Evolutionary conservation across 2,329 filamentous ascomycete species (phyloP).

Genomic region (Epichloe coenophiala): DNA sequence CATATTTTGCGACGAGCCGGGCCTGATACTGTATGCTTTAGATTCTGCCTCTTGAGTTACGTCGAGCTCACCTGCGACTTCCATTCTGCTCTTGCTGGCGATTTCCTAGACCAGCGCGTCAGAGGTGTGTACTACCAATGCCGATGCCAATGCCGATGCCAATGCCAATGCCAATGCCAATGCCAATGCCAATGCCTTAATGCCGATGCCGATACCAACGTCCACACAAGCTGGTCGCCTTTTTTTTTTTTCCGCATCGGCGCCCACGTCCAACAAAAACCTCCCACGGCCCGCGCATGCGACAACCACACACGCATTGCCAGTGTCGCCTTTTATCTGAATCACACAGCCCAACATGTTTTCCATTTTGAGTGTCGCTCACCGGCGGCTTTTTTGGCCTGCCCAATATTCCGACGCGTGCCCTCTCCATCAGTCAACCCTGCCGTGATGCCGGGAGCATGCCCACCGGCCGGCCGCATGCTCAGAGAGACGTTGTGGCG

Average conservation of each 20-base stretch:
- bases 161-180: neutral
- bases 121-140: neutral
- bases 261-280: neutral
- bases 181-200: neutral
- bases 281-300: too few species aligned
- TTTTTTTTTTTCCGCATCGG: neutral
- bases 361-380: neutral
- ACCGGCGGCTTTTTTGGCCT: too few species aligned
- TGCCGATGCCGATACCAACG: neutral
- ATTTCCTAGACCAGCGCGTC: neutral
- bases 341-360: neutral
- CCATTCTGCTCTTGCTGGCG: neutral
- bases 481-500: neutral
- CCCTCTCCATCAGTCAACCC: neutral
- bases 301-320: neutral
- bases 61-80: neutral
- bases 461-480: neutral
- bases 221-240: neutral
- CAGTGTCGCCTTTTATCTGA: neutral
- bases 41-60: neutral
- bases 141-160: neutral
- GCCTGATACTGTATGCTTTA: neutral
- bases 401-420: too few species aligned
- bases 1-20: neutral
- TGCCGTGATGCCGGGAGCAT: neutral